These are phyloP conservation scores for Scytalidium sp. DNA, from an alignment of 2,329 filamentous ascomycete species.

Conservation along the genomic window DNA sequence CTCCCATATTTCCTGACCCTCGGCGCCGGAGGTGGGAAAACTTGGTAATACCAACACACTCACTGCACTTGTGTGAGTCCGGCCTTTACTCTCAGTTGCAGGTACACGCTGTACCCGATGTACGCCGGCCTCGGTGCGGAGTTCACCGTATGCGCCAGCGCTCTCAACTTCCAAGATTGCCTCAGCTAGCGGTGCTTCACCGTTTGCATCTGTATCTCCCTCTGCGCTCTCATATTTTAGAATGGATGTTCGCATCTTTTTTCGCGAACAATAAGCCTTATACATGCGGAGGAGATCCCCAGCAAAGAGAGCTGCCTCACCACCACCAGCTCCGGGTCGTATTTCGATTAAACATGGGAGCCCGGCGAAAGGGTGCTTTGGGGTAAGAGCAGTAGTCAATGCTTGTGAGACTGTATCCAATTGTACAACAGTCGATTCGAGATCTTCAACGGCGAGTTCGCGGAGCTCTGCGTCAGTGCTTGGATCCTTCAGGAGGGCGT, in stretches of 20 bases:
- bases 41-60: slow-evolving; percentile 90
- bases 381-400: slow-evolving; percentile 76
- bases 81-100: slow-evolving; percentile 83
- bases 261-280: slow-evolving; percentile 68
- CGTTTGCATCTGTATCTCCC: slow-evolving; percentile 52
- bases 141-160: slow-evolving; percentile 72
- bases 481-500: slow-evolving; percentile 41
- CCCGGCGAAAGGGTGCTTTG: slow-evolving; percentile 83
- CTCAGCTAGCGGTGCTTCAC: slow-evolving; percentile 74
- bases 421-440: slow-evolving; percentile 60
- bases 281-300: slow-evolving; percentile 91
- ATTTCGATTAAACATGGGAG: slow-evolving; percentile 91
- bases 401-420: slow-evolving; percentile 62
- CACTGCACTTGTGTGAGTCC: slow-evolving; percentile 90
- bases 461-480: slow-evolving; percentile 65
- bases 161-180: slow-evolving; percentile 81
- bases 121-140: slow-evolving; percentile 88
- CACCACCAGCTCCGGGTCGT: slow-evolving; percentile 84
- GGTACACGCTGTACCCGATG: slow-evolving; percentile 94
- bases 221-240: slow-evolving; percentile 81
- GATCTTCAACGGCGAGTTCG: slow-evolving; percentile 76
- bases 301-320: slow-evolving; percentile 88
- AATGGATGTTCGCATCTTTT: slow-evolving; percentile 62
- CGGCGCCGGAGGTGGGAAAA: slow-evolving; percentile 57
- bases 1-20: slow-evolving; percentile 46